Conservation (phyloP, 495 filamentous ascomycete genomes). For the Neurospora hispaniola region DNA sequence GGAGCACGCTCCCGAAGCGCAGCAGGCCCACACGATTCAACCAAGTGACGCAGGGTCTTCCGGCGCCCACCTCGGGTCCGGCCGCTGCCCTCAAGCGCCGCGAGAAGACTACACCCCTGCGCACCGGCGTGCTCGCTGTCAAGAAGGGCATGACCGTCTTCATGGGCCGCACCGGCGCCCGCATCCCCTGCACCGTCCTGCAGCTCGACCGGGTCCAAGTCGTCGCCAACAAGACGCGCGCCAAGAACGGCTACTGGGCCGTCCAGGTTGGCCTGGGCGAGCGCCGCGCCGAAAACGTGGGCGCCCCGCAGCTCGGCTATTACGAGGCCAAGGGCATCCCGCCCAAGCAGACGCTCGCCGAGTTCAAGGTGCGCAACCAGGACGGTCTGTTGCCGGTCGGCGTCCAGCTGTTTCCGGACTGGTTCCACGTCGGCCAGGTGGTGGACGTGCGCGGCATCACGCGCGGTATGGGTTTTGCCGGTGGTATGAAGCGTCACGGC, state of each 20-base stretch:
- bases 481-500: constrained; percentile 93
- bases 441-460: constrained; percentile 73
- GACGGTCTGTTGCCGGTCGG: constrained; percentile 64
- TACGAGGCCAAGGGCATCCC: constrained; percentile 66
- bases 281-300: constrained; percentile 64
- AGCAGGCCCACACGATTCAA: constrained; percentile 38
- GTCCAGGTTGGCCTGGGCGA: constrained; percentile 81
- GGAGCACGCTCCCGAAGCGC: constrained; percentile 34
- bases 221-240: constrained; percentile 67
- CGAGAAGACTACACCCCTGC: constrained; percentile 61
- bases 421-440: constrained; percentile 84
- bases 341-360: constrained; percentile 69
- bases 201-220: constrained; percentile 91
- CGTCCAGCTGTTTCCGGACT: constrained; percentile 60
- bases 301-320: constrained; percentile 72
- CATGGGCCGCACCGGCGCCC: constrained; percentile 67
- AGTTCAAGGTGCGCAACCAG: constrained; percentile 77
- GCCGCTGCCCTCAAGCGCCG: constrained; percentile 74
- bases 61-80: constrained; percentile 56
- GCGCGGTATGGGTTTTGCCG: constrained; percentile 83
- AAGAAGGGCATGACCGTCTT: constrained; percentile 95
- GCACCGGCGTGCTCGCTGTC: constrained; percentile 69
- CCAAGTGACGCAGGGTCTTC: constrained; percentile 37
- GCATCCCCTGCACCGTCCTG: constrained; percentile 81
- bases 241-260: constrained; percentile 79